phyloP scores from a whole-genome alignment of 2,329 filamentous ascomycete genomes.

The Lachnellula cervina region DNA sequence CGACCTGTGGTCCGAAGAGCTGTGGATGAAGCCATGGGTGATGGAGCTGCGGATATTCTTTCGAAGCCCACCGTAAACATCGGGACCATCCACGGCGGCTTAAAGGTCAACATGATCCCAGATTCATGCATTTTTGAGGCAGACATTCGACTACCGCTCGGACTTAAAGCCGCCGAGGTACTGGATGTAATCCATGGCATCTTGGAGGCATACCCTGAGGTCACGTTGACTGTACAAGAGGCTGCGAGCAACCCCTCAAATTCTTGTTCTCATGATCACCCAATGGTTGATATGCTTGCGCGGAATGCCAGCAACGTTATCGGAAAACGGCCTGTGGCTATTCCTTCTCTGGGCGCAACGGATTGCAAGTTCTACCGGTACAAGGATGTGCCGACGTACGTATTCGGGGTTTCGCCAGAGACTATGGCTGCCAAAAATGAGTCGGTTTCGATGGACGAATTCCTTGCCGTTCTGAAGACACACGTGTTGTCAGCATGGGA shows the following conservation, averaged over 20 bases:
- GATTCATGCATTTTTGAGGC: slow-evolving; percentile 35
- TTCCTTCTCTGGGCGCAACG: slow-evolving; percentile 37
- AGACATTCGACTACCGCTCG: slow-evolving; percentile 38
- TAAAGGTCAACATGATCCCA: slow-evolving; percentile 41
- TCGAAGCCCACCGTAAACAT: slow-evolving; percentile 37
- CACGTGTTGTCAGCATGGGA: slow-evolving; percentile 32
- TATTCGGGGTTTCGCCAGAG: slow-evolving; percentile 29
- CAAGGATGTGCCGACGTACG: slow-evolving; percentile 34
- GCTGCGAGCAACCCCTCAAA: slow-evolving; percentile 33
- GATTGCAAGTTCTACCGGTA: slow-evolving; percentile 39
- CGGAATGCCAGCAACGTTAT: slow-evolving; percentile 27
- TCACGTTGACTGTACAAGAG: slow-evolving; percentile 29
- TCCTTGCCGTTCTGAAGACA: slow-evolving; percentile 29
- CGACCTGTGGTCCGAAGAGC: slow-evolving; percentile 28
- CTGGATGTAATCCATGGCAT: slow-evolving; percentile 28
- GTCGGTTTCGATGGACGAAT: slow-evolving; percentile 29
- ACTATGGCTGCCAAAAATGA: slow-evolving; percentile 29
- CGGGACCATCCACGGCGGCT: slow-evolving; percentile 37
- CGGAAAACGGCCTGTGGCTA: slow-evolving; percentile 28
- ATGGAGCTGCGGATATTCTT: slow-evolving; percentile 32
- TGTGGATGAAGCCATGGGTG: slow-evolving; percentile 35
- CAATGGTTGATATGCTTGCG: slow-evolving; percentile 29
- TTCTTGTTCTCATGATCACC: slow-evolving; percentile 31
- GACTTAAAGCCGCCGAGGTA: slow-evolving; percentile 30
- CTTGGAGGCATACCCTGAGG: slow-evolving; percentile 29